Conservation (phyloP, 2,329 filamentous ascomycete genomes). For the Fusarium brevicatenulatum region DNA sequence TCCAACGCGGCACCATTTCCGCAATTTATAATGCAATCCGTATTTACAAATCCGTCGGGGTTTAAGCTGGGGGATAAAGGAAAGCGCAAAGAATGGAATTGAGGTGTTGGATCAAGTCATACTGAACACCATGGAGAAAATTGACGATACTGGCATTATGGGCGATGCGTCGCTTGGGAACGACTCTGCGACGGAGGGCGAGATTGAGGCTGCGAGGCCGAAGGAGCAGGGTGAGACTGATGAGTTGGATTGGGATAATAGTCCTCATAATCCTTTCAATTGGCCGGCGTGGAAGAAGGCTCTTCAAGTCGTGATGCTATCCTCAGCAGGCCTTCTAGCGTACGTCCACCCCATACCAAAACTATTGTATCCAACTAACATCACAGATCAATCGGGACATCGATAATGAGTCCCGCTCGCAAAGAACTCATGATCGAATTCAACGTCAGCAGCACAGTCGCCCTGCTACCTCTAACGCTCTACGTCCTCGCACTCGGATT, state of each 20-base stretch:
- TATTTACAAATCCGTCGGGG: neutral
- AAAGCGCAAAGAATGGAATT: neutral
- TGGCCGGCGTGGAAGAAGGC: slow-evolving; percentile 58
- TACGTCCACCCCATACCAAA: too few species aligned
- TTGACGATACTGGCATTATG: neutral
- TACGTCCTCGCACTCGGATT: slow-evolving; percentile 70
- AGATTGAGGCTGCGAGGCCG: slow-evolving; percentile 44
- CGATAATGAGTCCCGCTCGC: slow-evolving; percentile 34
- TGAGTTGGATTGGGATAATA: slow-evolving; percentile 49
- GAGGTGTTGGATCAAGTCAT: neutral
- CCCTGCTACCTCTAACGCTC: slow-evolving; percentile 67
- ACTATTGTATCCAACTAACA: too few species aligned
- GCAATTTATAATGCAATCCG: neutral
- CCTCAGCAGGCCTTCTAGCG: slow-evolving; percentile 54
- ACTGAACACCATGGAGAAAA: slow-evolving; percentile 17
- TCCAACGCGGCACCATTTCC: neutral
- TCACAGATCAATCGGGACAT: slow-evolving; percentile 22
- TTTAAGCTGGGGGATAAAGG: neutral
- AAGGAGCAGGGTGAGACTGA: slow-evolving; percentile 4
- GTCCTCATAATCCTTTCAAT: slow-evolving; percentile 61
- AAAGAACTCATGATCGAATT: slow-evolving; percentile 62
- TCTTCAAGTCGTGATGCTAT: slow-evolving; percentile 52
- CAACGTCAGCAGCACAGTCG: slow-evolving; percentile 61
- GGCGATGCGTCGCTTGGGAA: slow-evolving; percentile 3
- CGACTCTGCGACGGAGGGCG: slow-evolving; percentile 35